Conservation (phyloP, 108 stramenopile species). For the Stephanodiscus minutulus region DNA sequence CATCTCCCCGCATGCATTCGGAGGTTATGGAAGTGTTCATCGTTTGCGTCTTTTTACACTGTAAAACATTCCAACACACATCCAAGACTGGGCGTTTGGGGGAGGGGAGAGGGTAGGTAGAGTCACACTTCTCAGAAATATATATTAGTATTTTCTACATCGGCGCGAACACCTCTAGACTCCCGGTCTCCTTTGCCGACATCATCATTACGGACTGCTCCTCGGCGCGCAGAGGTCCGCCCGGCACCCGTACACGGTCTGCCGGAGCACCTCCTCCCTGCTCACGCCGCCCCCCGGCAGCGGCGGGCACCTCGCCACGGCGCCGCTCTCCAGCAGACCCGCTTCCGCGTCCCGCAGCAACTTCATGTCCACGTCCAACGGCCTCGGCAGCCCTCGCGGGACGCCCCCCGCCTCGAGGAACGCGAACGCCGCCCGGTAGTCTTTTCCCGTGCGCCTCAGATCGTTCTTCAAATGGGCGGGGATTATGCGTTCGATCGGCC, state of each 20-base stretch:
- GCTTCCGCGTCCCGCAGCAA: slow-evolving; percentile 78
- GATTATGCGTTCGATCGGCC: slow-evolving; percentile 85
- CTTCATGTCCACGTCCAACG: slow-evolving; percentile 80
- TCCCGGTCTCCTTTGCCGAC: background rate
- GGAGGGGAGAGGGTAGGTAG: background rate
- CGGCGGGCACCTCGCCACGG: slow-evolving; percentile 73
- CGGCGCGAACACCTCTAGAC: no score
- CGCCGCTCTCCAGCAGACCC: slow-evolving; percentile 74
- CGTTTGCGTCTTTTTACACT: background rate
- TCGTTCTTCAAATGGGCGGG: slow-evolving; percentile 92
- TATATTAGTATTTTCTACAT: background rate
- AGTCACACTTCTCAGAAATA: background rate
- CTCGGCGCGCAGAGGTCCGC: slow-evolving; percentile 63
- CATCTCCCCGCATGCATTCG: background rate
- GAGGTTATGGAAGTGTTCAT: background rate
- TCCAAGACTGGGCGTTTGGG: no score
- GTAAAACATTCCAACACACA: no score
- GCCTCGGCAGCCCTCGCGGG: slow-evolving; percentile 76
- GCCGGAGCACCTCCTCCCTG: slow-evolving; percentile 72
- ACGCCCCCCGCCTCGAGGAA: slow-evolving; percentile 85
- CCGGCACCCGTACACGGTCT: slow-evolving; percentile 73
- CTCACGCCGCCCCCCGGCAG: slow-evolving; percentile 68
- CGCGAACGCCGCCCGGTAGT: slow-evolving; percentile 84
- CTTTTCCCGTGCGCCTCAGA: slow-evolving; percentile 71
- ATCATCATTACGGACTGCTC: slow-evolving; percentile 29